These are phyloP conservation scores for Passalora sequoiae DNA, from an alignment of 2,329 filamentous ascomycete genomes.

Conservation along the genomic window DNA sequence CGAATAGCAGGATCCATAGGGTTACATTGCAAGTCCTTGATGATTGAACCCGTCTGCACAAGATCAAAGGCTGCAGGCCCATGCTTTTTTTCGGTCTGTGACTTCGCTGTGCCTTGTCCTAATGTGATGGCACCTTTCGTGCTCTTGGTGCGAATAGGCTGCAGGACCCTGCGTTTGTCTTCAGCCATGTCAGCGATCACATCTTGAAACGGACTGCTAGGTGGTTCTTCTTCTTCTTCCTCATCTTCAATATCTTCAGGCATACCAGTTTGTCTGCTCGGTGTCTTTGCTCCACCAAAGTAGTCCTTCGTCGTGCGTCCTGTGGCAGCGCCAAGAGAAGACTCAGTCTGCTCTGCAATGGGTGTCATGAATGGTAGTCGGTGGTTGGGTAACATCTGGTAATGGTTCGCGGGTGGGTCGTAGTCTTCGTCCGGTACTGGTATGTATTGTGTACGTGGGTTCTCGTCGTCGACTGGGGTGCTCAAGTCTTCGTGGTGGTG, in stretches of 20 bases:
- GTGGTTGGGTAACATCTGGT: slow-evolving; percentile 84
- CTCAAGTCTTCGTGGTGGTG: slow-evolving; percentile 38
- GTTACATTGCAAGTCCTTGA: slow-evolving; percentile 80
- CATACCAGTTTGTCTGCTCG: slow-evolving; percentile 55
- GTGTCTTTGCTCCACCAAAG: slow-evolving; percentile 64
- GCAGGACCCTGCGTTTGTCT: slow-evolving; percentile 43
- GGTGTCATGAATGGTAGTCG: slow-evolving; percentile 97
- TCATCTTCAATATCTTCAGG: slow-evolving; percentile 34
- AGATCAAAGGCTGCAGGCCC: slow-evolving; percentile 35
- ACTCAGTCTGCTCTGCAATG: slow-evolving; percentile 92
- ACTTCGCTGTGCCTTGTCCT: slow-evolving; percentile 30
- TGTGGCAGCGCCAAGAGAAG: slow-evolving; percentile 66
- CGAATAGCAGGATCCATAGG: slow-evolving; percentile 75
- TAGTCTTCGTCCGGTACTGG: slow-evolving; percentile 83
- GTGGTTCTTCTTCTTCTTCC: slow-evolving; percentile 45
- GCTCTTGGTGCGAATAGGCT: slow-evolving; percentile 48
- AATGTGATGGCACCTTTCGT: slow-evolving; percentile 41
- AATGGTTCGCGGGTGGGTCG: slow-evolving; percentile 67
- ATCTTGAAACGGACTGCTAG: slow-evolving; percentile 69
- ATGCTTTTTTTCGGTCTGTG: slow-evolving; percentile 27
- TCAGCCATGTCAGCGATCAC: slow-evolving; percentile 49
- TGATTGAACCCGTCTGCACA: slow-evolving; percentile 62
- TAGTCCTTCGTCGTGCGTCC: slow-evolving; percentile 53
- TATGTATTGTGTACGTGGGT: slow-evolving; percentile 60
- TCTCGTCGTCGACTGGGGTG: slow-evolving; percentile 44